A percentile compares a stretch with the other conserved stretches of the same genome.
Conservation (phyloP, 768 basidiomycete species). For the Gelatoporia subvermispora region DNA sequence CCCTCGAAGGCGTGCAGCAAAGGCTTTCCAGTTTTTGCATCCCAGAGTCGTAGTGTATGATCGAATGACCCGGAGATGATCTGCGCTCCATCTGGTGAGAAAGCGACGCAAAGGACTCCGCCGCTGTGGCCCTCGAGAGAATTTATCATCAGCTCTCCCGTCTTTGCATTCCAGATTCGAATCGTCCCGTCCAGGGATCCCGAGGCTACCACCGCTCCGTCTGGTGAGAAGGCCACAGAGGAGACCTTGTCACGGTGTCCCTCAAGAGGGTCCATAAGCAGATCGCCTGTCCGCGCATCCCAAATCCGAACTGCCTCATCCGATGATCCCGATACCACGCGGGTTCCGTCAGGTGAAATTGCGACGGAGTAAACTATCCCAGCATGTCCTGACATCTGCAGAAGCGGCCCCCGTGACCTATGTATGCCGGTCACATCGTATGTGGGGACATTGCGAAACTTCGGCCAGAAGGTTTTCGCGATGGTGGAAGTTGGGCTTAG, state of each 20-base stretch:
- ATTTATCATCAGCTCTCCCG: not conserved
- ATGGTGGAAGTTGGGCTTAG: no score
- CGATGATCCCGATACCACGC: no score
- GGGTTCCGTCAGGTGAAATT: no score
- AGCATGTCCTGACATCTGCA: constrained; percentile 9
- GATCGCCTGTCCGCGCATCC: constrained; percentile 4
- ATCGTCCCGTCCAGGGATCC: not conserved
- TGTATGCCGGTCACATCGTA: no score
- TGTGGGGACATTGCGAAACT: no score
- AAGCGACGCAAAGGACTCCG: constrained; percentile 30
- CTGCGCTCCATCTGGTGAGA: constrained; percentile 38
- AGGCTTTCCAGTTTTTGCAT: no score
- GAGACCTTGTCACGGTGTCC: not conserved
- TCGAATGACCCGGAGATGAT: constrained; percentile 42
- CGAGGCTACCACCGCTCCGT: not conserved
- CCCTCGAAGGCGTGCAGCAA: no score
- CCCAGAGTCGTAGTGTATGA: no score
- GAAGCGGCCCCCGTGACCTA: no score
- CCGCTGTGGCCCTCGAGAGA: constrained; percentile 13
- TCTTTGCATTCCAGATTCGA: constrained; percentile 5
- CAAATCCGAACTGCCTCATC: constrained; percentile 11
- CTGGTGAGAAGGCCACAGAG: constrained; percentile 1
- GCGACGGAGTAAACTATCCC: constrained; percentile 8
- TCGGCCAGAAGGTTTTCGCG: no score
- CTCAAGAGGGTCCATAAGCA: constrained; percentile 3